Conservation (phyloP, 345 rosid species). For the Rubroshorea leprosula region DNA sequence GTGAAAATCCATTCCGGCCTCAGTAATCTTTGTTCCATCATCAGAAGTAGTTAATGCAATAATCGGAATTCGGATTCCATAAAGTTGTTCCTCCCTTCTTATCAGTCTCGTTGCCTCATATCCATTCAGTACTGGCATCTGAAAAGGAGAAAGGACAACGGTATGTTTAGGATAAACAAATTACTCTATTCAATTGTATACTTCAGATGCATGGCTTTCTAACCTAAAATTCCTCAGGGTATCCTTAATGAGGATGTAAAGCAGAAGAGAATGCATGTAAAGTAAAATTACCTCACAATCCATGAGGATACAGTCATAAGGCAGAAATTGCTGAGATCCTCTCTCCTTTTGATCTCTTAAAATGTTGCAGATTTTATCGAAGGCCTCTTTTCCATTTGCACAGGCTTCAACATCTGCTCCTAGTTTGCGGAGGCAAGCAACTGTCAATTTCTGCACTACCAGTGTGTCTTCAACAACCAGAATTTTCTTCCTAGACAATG, state of each 20-base stretch:
- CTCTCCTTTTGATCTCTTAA: conserved; percentile 18
- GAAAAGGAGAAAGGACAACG: background rate
- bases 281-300: conserved; percentile 59
- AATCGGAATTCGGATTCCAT: conserved; percentile 25
- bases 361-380: conserved; percentile 27
- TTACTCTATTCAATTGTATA: no score
- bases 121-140: conserved; percentile 12
- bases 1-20: conserved; percentile 35
- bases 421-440: conserved; percentile 23
- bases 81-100: conserved; percentile 21
- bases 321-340: conserved; percentile 10
- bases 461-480: conserved; percentile 51
- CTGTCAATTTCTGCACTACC: conserved; percentile 19
- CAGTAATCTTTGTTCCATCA: conserved; percentile 16
- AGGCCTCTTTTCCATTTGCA: conserved; percentile 49
- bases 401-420: conserved; percentile 51
- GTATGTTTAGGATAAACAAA: background rate
- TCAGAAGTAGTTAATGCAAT: conserved; percentile 32
- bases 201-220: no score
- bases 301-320: conserved; percentile 65
- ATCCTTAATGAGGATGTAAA: no score
- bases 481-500: conserved; percentile 46
- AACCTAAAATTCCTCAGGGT: no score
- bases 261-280: no score
- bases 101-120: conserved; percentile 16